A percentile compares a stretch with the other conserved stretches of the same genome.
Evolutionary conservation across 106 monocot genomes (phyloP).

Genomic region (Dioscorea alata): DNA sequence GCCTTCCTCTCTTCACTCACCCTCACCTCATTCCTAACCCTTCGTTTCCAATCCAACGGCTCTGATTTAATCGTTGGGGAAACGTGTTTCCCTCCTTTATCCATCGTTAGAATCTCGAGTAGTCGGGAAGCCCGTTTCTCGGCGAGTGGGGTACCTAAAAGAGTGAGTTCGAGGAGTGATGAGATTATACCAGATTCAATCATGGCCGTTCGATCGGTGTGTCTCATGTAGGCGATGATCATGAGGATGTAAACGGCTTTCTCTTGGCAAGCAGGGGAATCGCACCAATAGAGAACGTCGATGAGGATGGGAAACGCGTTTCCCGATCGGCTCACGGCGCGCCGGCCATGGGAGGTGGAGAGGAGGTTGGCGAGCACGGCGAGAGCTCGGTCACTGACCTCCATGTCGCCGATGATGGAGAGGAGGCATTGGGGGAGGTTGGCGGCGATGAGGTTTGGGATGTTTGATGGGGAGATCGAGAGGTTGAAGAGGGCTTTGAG

Average conservation of each 20-base stretch:
- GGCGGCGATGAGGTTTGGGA: slow-evolving; percentile 25
- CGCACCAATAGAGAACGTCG: slow-evolving; percentile 72
- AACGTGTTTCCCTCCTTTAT: slow-evolving; percentile 61
- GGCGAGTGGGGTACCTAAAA: slow-evolving; percentile 64
- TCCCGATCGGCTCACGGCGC: slow-evolving; percentile 17
- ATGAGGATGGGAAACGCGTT: slow-evolving; percentile 43
- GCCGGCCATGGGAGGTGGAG: slow-evolving; percentile 40
- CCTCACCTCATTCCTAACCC: slow-evolving; percentile 6
- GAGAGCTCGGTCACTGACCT: slow-evolving; percentile 40
- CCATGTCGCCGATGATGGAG: slow-evolving; percentile 37
- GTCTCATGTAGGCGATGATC: slow-evolving; percentile 56
- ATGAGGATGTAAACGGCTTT: slow-evolving; percentile 69
- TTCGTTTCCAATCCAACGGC: slow-evolving; percentile 3
- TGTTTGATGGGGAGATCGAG: slow-evolving; percentile 51
- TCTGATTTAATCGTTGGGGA: slow-evolving; percentile 24
- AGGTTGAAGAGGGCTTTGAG: slow-evolving; percentile 85
- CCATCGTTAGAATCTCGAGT: slow-evolving; percentile 49
- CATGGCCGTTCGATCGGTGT: slow-evolving; percentile 44
- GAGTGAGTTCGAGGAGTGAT: slow-evolving; percentile 60
- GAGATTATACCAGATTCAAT: slow-evolving; percentile 46
- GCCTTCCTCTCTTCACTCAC: slow-evolving; percentile 62
- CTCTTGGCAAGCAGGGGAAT: slow-evolving; percentile 75
- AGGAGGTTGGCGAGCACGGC: slow-evolving; percentile 60
- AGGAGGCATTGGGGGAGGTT: slow-evolving; percentile 42
- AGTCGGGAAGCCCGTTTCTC: slow-evolving; percentile 78